Evolutionary conservation across 1,284 basidiomycete species (phyloP).

Genomic region (Ceratobasidium sp.): DNA sequence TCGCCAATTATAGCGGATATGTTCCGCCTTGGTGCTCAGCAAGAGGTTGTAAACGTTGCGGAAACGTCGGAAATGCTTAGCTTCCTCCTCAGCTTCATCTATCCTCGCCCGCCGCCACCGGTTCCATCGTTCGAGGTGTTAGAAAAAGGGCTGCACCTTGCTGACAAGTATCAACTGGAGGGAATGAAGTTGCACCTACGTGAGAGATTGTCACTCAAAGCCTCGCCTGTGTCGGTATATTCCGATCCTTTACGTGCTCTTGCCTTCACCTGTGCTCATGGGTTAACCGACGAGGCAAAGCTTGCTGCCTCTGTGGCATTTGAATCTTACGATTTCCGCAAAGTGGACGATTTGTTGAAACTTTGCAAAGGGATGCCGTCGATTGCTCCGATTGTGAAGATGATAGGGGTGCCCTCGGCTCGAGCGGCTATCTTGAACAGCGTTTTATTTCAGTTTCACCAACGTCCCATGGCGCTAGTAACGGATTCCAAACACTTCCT

Average conservation of each 20-base stretch:
- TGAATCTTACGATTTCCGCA: neutral
- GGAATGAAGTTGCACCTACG: constrained; percentile 2
- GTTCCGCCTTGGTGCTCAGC: neutral
- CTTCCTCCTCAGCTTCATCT: constrained; percentile 20
- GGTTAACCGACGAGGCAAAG: neutral
- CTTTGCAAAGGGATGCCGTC: neutral
- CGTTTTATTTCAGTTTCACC: constrained; percentile 9
- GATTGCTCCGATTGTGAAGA: neutral
- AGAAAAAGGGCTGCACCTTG: constrained; percentile 3
- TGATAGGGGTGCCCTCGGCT: neutral
- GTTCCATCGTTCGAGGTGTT: constrained; percentile 19
- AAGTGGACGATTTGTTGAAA: neutral
- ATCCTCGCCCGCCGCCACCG: constrained; percentile 8
- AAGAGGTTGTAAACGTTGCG: neutral
- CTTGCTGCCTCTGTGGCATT: constrained; percentile 1
- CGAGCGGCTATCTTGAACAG: neutral
- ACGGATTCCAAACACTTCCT: too few species aligned
- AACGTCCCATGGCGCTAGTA: neutral
- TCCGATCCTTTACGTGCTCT: constrained; percentile 16
- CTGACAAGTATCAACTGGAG: constrained; percentile 25
- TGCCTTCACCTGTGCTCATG: neutral
- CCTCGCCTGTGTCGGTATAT: constrained; percentile 2
- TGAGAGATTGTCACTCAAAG: neutral
- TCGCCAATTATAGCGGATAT: constrained; percentile 18
- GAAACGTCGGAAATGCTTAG: neutral